Conservation (phyloP, 768 basidiomycete genomes). For the Rhizopogon rudus region DNA sequence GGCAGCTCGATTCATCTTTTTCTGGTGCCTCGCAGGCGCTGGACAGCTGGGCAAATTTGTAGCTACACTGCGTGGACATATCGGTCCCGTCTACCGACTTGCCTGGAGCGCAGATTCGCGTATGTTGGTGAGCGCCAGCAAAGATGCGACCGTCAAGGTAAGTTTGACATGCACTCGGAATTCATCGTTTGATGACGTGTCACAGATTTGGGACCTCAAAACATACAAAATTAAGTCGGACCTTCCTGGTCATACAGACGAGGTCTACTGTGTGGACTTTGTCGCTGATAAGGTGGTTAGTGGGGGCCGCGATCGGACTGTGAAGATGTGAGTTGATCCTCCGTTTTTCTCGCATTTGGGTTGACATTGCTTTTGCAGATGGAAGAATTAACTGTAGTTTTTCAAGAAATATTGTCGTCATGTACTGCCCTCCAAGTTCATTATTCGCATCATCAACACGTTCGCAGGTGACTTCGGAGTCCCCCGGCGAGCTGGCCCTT, state of each 20-base stretch:
- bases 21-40: neutral
- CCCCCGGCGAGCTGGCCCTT: too few species aligned
- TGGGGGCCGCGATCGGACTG: constrained; percentile 86
- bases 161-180: constrained; percentile 14
- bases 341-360: neutral
- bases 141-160: constrained; percentile 95
- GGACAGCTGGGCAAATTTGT: constrained; percentile 81
- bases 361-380: constrained; percentile 14
- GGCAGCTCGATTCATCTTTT: neutral
- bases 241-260: constrained; percentile 93
- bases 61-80: constrained; percentile 86
- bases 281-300: constrained; percentile 99
- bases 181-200: neutral
- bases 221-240: constrained; percentile 94
- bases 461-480: too few species aligned
- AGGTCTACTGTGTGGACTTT: constrained; percentile 99
- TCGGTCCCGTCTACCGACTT: constrained; percentile 90
- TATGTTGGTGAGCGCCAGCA: constrained; percentile 90
- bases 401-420: too few species aligned
- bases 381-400: constrained; percentile 22
- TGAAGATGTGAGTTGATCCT: constrained; percentile 76
- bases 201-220: constrained; percentile 92
- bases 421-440: too few species aligned
- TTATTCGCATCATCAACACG: too few species aligned
- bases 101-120: constrained; percentile 95